Evolutionary conservation across 2,329 filamentous ascomycete genomes (phyloP), one percentile per base, ranked within the genome.

Genomic region (Ceratocystis cubensis): DNA sequence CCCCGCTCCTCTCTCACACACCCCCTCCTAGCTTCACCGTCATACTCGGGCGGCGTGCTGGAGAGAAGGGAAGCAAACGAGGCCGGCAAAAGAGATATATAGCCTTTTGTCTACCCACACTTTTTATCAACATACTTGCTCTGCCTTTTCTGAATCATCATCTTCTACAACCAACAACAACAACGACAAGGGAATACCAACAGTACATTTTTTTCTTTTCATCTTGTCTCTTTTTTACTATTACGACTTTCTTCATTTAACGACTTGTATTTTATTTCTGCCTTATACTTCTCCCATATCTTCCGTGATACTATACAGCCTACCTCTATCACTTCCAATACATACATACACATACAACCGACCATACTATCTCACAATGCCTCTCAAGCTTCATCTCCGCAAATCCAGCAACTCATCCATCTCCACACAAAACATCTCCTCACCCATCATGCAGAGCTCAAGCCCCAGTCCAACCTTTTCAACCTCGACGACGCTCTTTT

Each of bases 391-490:
- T 22, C 66, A 67, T 33, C 37, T 59, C 22, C 66, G 63, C 45
- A 67, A 67, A 56, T n/a, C 66, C n/a, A 66, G 65, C 65, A 56
- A 56, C 25, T 45, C 63, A 22, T 67, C 66, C 3, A 65, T 65
- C 15, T 65, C 53, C 28, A 37, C 64, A 4, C 64, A 61, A 41
- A 41, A 65, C 64, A 48, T 65, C 56, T 65, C 64, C 15, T 65
- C 64, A n/a, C 57, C 64, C 37, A 65, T 61, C 25, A 65, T 65
- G 64, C 50, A 65, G 17, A 65, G 64, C 22, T 41, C 63, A 15
- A 64, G 48, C 30, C 50, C 63, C 22, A 64, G 66, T 37, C 56
- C 65, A 5, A 61, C 66, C 63, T 62, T 65, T 13, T 65, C 57
- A 20, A 53, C 46, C 46, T 13, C 62, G 17, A 53, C 33, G 10